Evolutionary conservation across 2,329 filamentous ascomycete species (phyloP).

Genomic region (Sordariomycetes sp.): DNA sequence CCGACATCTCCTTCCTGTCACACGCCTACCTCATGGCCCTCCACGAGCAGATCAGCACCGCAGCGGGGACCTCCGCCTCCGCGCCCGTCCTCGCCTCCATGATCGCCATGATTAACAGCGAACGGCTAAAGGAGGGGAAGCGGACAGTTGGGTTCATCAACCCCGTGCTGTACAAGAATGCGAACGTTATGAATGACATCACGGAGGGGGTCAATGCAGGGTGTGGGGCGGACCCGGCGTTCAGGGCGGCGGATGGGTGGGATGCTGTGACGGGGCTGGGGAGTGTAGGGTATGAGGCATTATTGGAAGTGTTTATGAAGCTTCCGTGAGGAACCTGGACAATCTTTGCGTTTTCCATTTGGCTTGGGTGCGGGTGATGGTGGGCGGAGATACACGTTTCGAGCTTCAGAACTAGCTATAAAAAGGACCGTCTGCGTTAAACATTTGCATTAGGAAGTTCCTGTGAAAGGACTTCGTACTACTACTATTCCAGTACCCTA

Average conservation of each 20-base stretch:
- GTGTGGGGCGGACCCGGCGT: slow-evolving; percentile 1
- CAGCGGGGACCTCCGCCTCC: slow-evolving; percentile 10
- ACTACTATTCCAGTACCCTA: neutral
- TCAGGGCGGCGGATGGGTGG: slow-evolving; percentile 6
- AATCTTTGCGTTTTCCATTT: neutral
- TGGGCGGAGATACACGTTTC: neutral
- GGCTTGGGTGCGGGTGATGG: neutral
- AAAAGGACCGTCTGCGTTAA: no score
- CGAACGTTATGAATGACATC: slow-evolving; percentile 6
- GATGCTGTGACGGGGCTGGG: slow-evolving; percentile 7
- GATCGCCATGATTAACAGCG: slow-evolving; percentile 12
- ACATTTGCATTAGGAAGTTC: no score
- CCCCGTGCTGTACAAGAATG: slow-evolving; percentile 5
- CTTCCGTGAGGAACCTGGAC: neutral
- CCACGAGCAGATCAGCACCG: neutral
- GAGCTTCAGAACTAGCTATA: no score
- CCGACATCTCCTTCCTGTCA: slow-evolving; percentile 30
- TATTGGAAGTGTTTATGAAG: neutral
- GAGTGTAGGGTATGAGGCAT: neutral
- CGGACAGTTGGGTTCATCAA: slow-evolving; percentile 23
- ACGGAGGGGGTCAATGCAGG: slow-evolving; percentile 5
- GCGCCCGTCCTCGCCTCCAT: slow-evolving; percentile 12
- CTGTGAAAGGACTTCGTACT: neutral
- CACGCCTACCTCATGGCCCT: slow-evolving; percentile 30
- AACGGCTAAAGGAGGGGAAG: slow-evolving; percentile 17